phyloP scores from a whole-genome alignment of 1,139 yeast species.

The Saccharomyces pastorianus region DNA sequence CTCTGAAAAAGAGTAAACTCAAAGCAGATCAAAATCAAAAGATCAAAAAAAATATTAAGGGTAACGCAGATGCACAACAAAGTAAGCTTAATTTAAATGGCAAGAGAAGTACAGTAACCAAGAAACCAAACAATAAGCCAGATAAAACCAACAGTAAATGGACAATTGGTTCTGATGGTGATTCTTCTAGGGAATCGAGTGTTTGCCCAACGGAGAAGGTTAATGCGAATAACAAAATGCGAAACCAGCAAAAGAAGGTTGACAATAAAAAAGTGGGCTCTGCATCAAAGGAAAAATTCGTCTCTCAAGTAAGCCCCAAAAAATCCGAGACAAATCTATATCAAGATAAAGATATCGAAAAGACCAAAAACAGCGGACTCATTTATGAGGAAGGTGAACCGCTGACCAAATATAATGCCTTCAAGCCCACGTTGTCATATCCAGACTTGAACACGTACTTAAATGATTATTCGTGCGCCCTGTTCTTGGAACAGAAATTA shows the following conservation, averaged over 20 bases:
- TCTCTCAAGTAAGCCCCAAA: background rate
- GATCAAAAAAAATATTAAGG: background rate
- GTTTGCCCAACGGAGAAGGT: background rate
- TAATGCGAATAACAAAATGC: background rate
- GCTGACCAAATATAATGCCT: slow-evolving; percentile 25
- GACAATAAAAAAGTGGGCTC: background rate
- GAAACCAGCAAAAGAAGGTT: background rate
- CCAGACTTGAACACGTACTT: slow-evolving; percentile 46
- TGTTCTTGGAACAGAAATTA: slow-evolving; percentile 52
- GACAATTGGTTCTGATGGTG: background rate
- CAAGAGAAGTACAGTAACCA: background rate
- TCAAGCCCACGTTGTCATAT: slow-evolving; percentile 41
- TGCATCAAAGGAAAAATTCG: background rate
- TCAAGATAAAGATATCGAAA: background rate
- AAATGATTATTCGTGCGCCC: slow-evolving; percentile 51
- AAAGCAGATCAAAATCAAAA: background rate
- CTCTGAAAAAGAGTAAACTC: background rate
- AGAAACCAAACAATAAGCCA: background rate
- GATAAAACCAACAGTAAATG: background rate
- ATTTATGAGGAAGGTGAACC: slow-evolving; percentile 43
- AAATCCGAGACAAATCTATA: background rate
- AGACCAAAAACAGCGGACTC: slow-evolving; percentile 33
- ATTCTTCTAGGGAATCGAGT: background rate
- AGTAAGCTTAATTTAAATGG: background rate
- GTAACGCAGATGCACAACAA: background rate